Conservation (phyloP, 2,329 filamentous ascomycete species). For the Cladosporium sp. region DNA sequence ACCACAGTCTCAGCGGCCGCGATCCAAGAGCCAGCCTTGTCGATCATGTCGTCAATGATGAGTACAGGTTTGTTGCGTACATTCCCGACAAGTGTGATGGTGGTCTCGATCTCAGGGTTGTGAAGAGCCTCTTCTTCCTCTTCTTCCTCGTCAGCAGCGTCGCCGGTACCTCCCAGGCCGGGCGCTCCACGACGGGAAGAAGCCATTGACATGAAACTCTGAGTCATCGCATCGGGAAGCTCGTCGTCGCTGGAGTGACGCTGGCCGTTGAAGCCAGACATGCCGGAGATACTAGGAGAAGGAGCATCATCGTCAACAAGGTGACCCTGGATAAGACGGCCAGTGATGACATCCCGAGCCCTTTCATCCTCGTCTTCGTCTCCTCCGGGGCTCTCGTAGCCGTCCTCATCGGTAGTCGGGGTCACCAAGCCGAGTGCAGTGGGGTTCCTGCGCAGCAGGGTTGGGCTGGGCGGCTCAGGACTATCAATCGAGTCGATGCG, state of each 20-base stretch:
- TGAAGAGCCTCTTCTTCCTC: conserved; percentile 90
- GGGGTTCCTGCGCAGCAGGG: conserved; percentile 24
- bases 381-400: conserved; percentile 35
- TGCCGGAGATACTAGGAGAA: conserved; percentile 67
- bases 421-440: conserved; percentile 33
- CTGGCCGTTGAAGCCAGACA: conserved; percentile 51
- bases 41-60: conserved; percentile 98
- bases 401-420: conserved; percentile 33
- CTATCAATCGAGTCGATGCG: conserved; percentile 33
- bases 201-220: conserved; percentile 74
- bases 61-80: conserved; percentile 86
- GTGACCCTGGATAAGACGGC: conserved; percentile 87
- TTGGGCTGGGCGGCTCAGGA: conserved; percentile 5
- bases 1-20: conserved; percentile 95
- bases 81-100: conserved; percentile 95
- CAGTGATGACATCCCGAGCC: conserved; percentile 86
- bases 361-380: conserved; percentile 50
- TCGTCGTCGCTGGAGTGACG: conserved; percentile 48
- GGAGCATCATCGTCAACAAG: conserved; percentile 93
- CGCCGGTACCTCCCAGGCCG: conserved; percentile 78
- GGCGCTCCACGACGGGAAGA: conserved; percentile 62
- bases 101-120: conserved; percentile 81
- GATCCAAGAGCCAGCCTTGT: conserved; percentile 96
- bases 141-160: conserved; percentile 79
- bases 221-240: conserved; percentile 84